phyloP scores from a whole-genome alignment of 805 yeast genomes.

The Torulaspora franciscae region DNA sequence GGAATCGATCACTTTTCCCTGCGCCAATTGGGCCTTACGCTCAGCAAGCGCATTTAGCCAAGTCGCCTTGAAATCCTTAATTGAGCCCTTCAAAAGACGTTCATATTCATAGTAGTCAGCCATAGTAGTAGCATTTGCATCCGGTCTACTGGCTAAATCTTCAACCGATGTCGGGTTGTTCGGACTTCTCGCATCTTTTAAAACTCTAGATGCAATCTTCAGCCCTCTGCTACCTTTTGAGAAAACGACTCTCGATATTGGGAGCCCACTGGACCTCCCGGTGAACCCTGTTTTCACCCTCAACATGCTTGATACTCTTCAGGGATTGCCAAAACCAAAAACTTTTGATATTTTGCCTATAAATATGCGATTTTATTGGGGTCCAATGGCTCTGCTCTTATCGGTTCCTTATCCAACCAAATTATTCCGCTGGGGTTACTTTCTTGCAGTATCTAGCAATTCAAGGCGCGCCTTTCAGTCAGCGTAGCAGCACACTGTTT shows the following conservation, averaged over 20 bases:
- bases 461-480: too few species aligned
- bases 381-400: too few species aligned
- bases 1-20: constrained; percentile 69
- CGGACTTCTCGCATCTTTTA: constrained; percentile 2
- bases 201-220: background rate
- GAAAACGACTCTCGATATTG: background rate
- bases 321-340: background rate
- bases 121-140: constrained; percentile 65
- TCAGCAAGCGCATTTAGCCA: constrained; percentile 85
- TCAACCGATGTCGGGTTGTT: constrained; percentile 14
- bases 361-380: background rate
- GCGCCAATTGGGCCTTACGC: constrained; percentile 60
- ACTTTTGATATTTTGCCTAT: background rate
- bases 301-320: background rate
- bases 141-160: constrained; percentile 41
- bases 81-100: constrained; percentile 34
- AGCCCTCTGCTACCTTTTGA: constrained; percentile 2
- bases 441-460: too few species aligned
- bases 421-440: too few species aligned
- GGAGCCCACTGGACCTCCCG: background rate
- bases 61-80: constrained; percentile 48
- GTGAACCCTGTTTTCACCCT: background rate
- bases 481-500: too few species aligned
- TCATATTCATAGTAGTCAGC: constrained; percentile 56
- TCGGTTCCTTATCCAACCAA: too few species aligned